Evolutionary conservation across 2,329 filamentous ascomycete genomes (phyloP), one percentile per base, ranked within the genome.

Genomic region (Pseudogymnoascus sp.): DNA sequence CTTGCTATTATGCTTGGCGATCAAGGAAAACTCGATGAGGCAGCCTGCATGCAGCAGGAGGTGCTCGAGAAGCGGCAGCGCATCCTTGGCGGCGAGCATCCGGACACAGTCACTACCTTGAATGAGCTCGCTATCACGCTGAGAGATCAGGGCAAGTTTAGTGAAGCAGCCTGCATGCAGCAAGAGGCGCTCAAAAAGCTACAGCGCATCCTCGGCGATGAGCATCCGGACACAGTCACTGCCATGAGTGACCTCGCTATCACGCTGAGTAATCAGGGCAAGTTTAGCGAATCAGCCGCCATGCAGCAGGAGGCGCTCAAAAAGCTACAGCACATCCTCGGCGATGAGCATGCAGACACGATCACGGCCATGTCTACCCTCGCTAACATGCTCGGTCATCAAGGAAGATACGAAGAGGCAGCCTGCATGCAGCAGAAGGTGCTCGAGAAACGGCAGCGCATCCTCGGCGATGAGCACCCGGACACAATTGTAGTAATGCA

Each of bases 91-190:
- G 29, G 37, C 13, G 55, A 27, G n/a, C 29, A 62, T 15, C n/a
- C 58, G n/a, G 62, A 60, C 13, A 62, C 60, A 25, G 37, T 64
- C 18, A 64, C 48, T 27, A 62, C 25, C 4, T 62, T 64, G 52
- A 48, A 60, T 31, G 60, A 62, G 18, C 60, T 64, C 4, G 60
- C 62, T 15, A 1, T 45, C 8, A n/a, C 39, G 27, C 42, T 63
- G 12, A 27, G 13, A 55, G 63, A 15, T 2, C 62, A 63, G 48
- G 59, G 62, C 21, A 63, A 52, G 60, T 61, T 58, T 37, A 31
- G 55, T 2, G 48, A 63, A 21, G 21, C 21, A 21, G 21, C 21
- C 21, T 21, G 21, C 21, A 21, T 21, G 21, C 21, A 21, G 21
- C 21, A 21, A 2, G 21, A 21, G 21, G 21, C 3, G 21, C 21